phyloP scores from a whole-genome alignment of 495 filamentous ascomycete genomes.

The Penicillium salamii region DNA sequence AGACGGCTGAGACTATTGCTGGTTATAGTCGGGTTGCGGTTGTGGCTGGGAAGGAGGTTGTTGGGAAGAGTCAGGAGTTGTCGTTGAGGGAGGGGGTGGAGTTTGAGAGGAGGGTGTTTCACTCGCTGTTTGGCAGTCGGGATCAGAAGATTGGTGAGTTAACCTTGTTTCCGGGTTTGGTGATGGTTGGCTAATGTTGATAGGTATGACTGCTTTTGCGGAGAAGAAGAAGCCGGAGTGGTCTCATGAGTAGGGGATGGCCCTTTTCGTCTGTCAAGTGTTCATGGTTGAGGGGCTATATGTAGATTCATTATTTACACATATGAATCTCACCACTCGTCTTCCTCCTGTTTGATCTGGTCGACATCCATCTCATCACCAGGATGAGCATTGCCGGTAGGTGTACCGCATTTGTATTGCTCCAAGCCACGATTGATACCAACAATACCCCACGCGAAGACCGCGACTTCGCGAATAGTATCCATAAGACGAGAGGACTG shows the following conservation, averaged over 20 bases:
- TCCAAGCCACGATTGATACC: slow-evolving; percentile 79
- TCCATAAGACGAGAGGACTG: slow-evolving; percentile 65
- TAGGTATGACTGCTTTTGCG: slow-evolving; percentile 88
- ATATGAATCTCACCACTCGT: slow-evolving; percentile 5
- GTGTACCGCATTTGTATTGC: slow-evolving; percentile 59
- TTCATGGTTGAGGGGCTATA: too few species aligned
- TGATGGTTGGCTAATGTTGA: slow-evolving; percentile 15
- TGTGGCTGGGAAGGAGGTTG: slow-evolving; percentile 93
- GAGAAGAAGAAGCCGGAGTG: slow-evolving; percentile 94
- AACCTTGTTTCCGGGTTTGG: not conserved
- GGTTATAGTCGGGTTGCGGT: slow-evolving; percentile 75
- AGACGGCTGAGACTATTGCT: slow-evolving; percentile 87
- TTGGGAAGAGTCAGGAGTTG: slow-evolving; percentile 94
- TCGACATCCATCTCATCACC: slow-evolving; percentile 30
- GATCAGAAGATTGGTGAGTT: slow-evolving; percentile 90
- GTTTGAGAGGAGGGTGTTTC: slow-evolving; percentile 90
- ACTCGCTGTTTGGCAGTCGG: slow-evolving; percentile 83
- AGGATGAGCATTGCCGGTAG: slow-evolving; percentile 57
- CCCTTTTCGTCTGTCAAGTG: not conserved
- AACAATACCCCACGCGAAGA: slow-evolving; percentile 46
- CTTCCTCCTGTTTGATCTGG: slow-evolving; percentile 6
- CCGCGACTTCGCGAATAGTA: slow-evolving; percentile 77
- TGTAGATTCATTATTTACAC: too few species aligned
- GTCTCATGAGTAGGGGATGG: slow-evolving; percentile 64
- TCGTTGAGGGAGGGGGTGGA: slow-evolving; percentile 85